Conservation (phyloP, 345 rosid genomes). For the Hypericum perforatum region DNA sequence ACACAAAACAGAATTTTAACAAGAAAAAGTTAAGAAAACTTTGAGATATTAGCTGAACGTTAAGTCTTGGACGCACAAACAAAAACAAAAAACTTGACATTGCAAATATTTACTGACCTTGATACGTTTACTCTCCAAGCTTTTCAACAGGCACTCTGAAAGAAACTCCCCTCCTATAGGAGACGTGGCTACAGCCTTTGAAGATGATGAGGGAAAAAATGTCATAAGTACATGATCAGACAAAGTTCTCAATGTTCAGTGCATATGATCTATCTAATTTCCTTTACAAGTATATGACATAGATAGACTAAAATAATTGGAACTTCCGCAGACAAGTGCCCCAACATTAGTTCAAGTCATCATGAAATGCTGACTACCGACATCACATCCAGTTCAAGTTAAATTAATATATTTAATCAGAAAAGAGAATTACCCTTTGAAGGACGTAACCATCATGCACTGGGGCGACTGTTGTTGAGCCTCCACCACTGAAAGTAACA, state of each 20-base stretch:
- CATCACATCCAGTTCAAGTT: too few relatives aligned
- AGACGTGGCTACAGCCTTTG: conserved; percentile 67
- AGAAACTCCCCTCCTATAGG: conserved; percentile 94
- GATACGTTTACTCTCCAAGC: conserved; percentile 93
- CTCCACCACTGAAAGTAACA: conserved; percentile 72
- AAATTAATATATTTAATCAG: not conserved
- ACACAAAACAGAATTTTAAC: conserved; percentile 4
- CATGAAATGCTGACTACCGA: too few relatives aligned
- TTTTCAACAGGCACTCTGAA: conserved; percentile 86
- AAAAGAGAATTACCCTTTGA: conserved; percentile 58
- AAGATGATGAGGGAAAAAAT: not conserved
- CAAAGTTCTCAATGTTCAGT: too few relatives aligned
- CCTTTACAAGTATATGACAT: too few relatives aligned
- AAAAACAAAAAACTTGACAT: conserved; percentile 1
- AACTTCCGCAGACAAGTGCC: too few relatives aligned
- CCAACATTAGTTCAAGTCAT: too few relatives aligned
- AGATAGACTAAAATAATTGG: too few relatives aligned
- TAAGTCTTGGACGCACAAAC: not conserved
- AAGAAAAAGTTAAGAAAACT: conserved; percentile 6
- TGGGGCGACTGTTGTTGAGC: conserved; percentile 89
- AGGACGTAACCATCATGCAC: conserved; percentile 98
- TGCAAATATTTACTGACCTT: conserved; percentile 39
- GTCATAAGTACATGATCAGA: too few relatives aligned
- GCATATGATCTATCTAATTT: too few relatives aligned
- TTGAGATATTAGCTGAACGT: conserved; percentile 6